Conservation (phyloP, 192 early-diverging fungal species). For the Umbelopsis ramanniana region DNA sequence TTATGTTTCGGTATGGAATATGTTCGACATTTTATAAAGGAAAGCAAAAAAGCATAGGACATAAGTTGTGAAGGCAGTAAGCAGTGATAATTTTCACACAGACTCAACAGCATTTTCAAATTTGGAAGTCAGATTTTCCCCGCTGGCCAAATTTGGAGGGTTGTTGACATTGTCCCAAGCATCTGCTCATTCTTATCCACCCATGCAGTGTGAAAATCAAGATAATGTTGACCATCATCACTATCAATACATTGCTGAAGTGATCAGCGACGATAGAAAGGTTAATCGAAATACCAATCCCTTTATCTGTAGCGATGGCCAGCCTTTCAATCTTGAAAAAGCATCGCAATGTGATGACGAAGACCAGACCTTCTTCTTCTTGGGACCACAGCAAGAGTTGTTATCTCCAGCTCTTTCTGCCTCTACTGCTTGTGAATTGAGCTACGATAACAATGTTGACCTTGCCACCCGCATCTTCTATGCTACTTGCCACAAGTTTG, state of each 20-base stretch:
- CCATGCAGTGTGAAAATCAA: background rate
- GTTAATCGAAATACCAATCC: background rate
- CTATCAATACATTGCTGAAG: background rate
- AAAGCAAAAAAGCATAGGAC: too few relatives aligned
- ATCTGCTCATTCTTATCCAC: background rate
- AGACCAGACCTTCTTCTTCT: background rate
- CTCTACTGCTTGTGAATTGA: background rate
- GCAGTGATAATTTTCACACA: too few relatives aligned
- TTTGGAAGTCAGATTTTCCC: background rate
- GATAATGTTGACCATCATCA: background rate
- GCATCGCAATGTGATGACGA: background rate
- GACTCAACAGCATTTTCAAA: too few relatives aligned
- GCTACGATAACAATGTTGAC: background rate
- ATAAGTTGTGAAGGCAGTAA: too few relatives aligned
- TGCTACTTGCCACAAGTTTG: slow-evolving; percentile 15
- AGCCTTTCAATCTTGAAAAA: background rate
- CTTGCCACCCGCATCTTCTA: slow-evolving; percentile 13
- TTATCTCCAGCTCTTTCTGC: slow-evolving; percentile 11
- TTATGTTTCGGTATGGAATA: too few relatives aligned
- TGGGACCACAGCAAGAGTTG: background rate
- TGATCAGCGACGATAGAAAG: background rate
- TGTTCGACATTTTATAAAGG: too few relatives aligned
- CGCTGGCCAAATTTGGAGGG: background rate
- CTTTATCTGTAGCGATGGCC: background rate
- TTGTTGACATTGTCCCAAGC: background rate